Percentiles rank a stretch among this genome's conserved stretches.
These are phyloP conservation scores for Barnettozyma sucrosica DNA, from an alignment of 805 yeast species.

Conservation along the genomic window DNA sequence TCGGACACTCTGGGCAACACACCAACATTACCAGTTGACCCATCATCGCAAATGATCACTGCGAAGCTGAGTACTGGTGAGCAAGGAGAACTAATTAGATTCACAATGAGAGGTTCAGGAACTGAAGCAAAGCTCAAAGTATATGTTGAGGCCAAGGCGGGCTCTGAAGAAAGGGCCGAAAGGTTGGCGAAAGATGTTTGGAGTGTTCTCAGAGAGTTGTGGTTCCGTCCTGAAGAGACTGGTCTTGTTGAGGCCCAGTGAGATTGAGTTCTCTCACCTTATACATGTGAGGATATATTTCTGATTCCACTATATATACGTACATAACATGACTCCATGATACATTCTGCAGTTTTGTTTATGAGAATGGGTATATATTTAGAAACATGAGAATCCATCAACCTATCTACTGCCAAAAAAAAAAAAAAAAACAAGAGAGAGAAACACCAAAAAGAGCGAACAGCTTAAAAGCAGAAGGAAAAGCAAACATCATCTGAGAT, in stretches of 20 bases:
- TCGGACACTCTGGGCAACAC: constrained; percentile 50
- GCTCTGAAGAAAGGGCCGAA: constrained; percentile 40
- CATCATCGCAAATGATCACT: constrained; percentile 83
- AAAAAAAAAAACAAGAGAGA: neutral
- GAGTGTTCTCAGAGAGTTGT: constrained; percentile 47
- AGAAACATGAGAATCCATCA: neutral
- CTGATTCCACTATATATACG: too few relatives aligned
- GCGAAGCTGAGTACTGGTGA: constrained; percentile 34
- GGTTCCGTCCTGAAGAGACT: constrained; percentile 62
- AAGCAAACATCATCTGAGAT: neutral
- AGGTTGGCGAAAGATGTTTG: constrained; percentile 59
- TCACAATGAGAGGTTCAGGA: constrained; percentile 92
- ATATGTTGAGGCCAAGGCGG: constrained; percentile 72
- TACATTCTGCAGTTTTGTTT: too few relatives aligned
- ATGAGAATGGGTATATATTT: too few relatives aligned
- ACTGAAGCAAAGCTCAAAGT: constrained; percentile 94
- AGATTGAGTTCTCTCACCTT: too few relatives aligned
- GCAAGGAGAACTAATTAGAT: constrained; percentile 43
- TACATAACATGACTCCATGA: too few relatives aligned
- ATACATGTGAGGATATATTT: too few relatives aligned
- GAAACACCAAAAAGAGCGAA: neutral
- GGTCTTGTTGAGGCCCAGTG: constrained; percentile 24
- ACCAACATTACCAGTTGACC: constrained; percentile 68
- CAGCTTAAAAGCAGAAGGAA: too few relatives aligned
- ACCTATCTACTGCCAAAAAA: too few relatives aligned